These are phyloP conservation scores for Fraxinus sp. DNA, from an alignment of 305 asterid species.

Conservation along the genomic window DNA sequence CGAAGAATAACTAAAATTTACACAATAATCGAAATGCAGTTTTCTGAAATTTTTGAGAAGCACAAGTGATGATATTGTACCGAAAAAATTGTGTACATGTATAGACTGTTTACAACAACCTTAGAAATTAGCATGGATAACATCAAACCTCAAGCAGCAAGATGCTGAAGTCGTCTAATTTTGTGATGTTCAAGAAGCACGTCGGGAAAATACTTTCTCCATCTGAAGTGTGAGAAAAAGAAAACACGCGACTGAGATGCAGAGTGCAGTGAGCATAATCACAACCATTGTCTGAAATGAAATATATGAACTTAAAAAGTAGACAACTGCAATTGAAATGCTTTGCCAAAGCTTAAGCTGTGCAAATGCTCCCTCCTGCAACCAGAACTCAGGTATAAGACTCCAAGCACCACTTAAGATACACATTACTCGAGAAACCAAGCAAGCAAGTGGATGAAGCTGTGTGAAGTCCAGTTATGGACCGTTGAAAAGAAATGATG, in stretches of 20 bases:
- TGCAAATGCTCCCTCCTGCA: conserved; percentile 97
- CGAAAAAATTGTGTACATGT: not conserved
- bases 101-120: not conserved
- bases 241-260: conserved; percentile 55
- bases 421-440: not conserved
- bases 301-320: conserved; percentile 62
- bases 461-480: not conserved
- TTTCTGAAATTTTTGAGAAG: not conserved
- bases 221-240: conserved; percentile 63
- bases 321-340: conserved; percentile 65
- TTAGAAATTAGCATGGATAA: not conserved
- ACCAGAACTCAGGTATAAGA: not conserved
- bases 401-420: not conserved
- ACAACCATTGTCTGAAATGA: conserved; percentile 58
- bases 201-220: conserved; percentile 50
- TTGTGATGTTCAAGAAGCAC: conserved; percentile 27
- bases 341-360: conserved; percentile 97
- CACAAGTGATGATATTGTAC: not conserved
- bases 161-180: not conserved
- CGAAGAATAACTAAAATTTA: not conserved
- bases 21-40: not conserved
- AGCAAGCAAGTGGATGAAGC: not conserved
- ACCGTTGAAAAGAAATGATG: not conserved
- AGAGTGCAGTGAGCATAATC: conserved; percentile 55
- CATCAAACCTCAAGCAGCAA: not conserved